Evolutionary conservation across 2,329 filamentous ascomycete genomes (phyloP), one percentile per base, ranked within the genome.

Genomic region (Aspergillus sp.): DNA sequence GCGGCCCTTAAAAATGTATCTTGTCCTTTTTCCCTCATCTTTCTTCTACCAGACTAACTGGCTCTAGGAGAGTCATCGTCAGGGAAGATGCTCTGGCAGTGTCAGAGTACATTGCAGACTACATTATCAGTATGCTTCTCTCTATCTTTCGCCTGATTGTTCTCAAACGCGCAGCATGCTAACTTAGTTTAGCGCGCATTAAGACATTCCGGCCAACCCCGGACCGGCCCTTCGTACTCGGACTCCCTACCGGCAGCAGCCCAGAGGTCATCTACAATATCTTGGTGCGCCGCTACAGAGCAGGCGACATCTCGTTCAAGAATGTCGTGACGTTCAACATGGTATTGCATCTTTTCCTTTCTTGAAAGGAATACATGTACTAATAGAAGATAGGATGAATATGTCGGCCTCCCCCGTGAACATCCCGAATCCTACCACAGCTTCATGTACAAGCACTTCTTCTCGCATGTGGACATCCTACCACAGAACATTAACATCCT

Each of bases 381-480:
- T 39, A 20, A 39, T 12, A 19, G 9, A 10, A 17, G 5, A 32
- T 56, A 86, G 83, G 88, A 94, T 70, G 88, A 94, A 72, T 94
- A 94, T 62, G 86, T 93, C 56, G 86, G 85, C 49, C 80, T 94
- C 53, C 84, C 88, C 30, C 82, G 86, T 60, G 86, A 90, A 59
- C 87, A 94, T 65, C 83, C 87, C 10, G 84, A 93, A 67, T 89
- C 84, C 60, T 94, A 94, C 71, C 88, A 94, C 73, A 87, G 84
- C 55, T 94, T 93, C 75, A 93, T 94, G 88, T 94, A 90, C 80
- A 88, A 86, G 70, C 79, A 93, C 72, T 89, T 94, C 76, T 94
- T 94, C 76, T 88, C 85, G 39, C 88, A 83, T 55, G 84, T 93
- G 59, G 87, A 94, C 63, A 84, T 93, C 58, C 80, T 83, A 55